Evolutionary conservation across 2,329 filamentous ascomycete genomes (phyloP), one percentile per base, ranked within the genome.

Genomic region (Colletotrichum phormii): DNA sequence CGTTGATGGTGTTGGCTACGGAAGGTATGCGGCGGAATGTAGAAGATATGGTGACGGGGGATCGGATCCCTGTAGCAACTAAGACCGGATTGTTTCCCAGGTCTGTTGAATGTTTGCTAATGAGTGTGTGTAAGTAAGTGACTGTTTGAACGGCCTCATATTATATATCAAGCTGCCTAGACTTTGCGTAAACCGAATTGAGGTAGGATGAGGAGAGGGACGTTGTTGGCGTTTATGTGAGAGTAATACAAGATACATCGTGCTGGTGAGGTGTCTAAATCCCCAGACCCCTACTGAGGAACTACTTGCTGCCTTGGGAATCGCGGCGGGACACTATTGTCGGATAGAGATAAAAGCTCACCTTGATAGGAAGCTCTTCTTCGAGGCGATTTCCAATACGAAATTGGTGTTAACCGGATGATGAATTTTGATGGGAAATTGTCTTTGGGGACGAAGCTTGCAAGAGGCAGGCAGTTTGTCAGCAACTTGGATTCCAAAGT

Each of bases 21-120:
- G 66, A 64, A 15, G 55, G 59, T 8, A 42, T 65, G 22, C 35
- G 49, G 55, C 60, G 66, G 9, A 46, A 65, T 15, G 29, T 61
- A 13, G 24, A 26, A 12, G 35, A 26, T 37, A 53, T 64, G 29
- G 26, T 60, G 60, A 46, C 4, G 35, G n/a, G 66, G 26, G 18
- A 6, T 33, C 8, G 42, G 24, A 29, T 66, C 35, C 64, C 54
- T 66, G 12, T 15, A 33, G 37, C 22, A 55, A n/a, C 29, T 13
- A 37, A 53, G 59, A 46, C 22, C 15, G 8, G 18, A 33, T 18
- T 18, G 24, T 64, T 64, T 33, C 7, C 5, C 12, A 18, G 13
- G 35, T 13, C 22, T 31, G 37, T 53, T 49, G 31, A 31, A 12
- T 53, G 24, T 3, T 33, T 62, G 31, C 58, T 49, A 22, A n/a